Conservation (phyloP, 78 protist genomes). For the Monosiga brevicollis region DNA sequence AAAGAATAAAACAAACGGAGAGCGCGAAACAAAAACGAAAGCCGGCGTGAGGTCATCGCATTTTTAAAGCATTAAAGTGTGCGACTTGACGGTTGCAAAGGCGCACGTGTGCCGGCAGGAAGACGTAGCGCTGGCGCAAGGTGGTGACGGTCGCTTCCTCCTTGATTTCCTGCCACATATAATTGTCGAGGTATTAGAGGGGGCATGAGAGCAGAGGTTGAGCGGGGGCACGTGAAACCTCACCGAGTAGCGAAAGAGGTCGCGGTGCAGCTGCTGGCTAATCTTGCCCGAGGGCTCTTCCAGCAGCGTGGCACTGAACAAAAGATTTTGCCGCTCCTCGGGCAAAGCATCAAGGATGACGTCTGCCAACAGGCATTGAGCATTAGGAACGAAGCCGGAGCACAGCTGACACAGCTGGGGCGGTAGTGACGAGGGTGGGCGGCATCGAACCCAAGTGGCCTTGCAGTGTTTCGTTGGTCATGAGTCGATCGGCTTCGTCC, state of each 20-base stretch:
- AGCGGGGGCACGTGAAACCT: neutral
- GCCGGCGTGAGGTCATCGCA: too few species aligned
- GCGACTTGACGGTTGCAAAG: neutral
- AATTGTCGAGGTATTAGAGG: too few species aligned
- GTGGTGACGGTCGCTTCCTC: neutral
- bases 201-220: too few species aligned
- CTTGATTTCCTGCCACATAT: too few species aligned
- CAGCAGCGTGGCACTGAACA: conserved; percentile 70
- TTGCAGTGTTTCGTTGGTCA: too few species aligned
- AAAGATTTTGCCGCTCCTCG: conserved; percentile 55
- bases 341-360: neutral
- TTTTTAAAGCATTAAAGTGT: neutral
- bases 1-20: too few species aligned
- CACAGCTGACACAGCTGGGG: too few species aligned
- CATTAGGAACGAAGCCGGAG: too few species aligned
- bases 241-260: neutral
- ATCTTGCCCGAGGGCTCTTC: neutral
- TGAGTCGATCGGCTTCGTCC: conserved; percentile 83
- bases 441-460: too few species aligned
- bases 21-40: too few species aligned
- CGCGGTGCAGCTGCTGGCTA: neutral
- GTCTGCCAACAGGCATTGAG: too few species aligned
- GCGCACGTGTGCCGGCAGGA: neutral
- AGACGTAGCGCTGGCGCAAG: neutral
- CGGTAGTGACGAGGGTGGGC: too few species aligned